phyloP scores from a whole-genome alignment of 225 moss, liverwort and hornwort species.

The Sphagnum contortum region DNA sequence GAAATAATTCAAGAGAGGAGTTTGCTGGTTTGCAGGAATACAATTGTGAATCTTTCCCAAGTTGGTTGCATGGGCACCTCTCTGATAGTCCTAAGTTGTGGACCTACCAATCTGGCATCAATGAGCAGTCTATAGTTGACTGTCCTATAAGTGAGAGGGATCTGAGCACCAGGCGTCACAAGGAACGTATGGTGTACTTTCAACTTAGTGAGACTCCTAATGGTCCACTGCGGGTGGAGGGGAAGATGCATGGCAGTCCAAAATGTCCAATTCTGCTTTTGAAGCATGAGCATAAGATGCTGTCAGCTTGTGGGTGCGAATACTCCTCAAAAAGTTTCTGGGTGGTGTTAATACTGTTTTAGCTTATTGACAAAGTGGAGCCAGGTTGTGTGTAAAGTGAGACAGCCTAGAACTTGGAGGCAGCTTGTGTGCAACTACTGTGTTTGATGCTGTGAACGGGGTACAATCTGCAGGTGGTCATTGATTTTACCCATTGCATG shows the following conservation, averaged over 20 bases:
- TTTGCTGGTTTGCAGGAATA: no score
- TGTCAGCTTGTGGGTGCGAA: conserved; percentile 47
- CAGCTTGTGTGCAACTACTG: background rate
- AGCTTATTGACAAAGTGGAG: no score
- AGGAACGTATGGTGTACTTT: conserved; percentile 39
- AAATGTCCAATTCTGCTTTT: conserved; percentile 70
- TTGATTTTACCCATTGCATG: conserved; percentile 73
- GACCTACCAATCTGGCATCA: conserved; percentile 20
- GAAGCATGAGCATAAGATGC: conserved; percentile 30
- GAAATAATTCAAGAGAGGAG: no score
- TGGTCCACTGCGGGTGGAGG: conserved; percentile 9
- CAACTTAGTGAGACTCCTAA: conserved; percentile 12
- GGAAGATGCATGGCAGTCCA: conserved; percentile 5
- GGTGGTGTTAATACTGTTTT: background rate
- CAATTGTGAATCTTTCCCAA: no score
- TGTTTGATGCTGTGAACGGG: conserved; percentile 4
- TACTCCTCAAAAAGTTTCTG: conserved; percentile 1
- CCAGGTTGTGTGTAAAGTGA: no score
- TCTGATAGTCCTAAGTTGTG: conserved; percentile 37
- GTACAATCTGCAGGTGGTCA: conserved; percentile 53
- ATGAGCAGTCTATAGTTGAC: conserved; percentile 11
- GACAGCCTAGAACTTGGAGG: no score
- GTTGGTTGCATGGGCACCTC: conserved; percentile 6
- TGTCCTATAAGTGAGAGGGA: conserved; percentile 48
- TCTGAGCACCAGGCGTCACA: conserved; percentile 53